Conservation (phyloP, 2,329 filamentous ascomycete species). For the Ophiognomonia clavigignenti-juglandacearum region DNA sequence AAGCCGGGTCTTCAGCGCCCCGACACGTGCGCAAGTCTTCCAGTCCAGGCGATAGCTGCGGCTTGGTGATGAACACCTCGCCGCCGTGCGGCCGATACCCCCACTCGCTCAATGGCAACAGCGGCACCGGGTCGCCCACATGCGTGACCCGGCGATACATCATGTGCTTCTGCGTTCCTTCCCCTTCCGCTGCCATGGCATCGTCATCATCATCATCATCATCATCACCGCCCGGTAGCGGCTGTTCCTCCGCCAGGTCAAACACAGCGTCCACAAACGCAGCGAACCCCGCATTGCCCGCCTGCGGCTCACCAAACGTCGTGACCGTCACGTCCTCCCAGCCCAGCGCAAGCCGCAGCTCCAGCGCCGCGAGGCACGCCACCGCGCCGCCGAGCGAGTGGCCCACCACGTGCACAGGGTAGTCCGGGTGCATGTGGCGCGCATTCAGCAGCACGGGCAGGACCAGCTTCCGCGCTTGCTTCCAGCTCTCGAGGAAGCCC, state of each 20-base stretch:
- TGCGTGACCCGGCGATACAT: constrained; percentile 79
- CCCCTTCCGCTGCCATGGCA: constrained; percentile 14
- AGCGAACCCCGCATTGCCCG: constrained; percentile 54
- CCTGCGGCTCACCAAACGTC: constrained; percentile 84
- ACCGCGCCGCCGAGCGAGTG: constrained; percentile 93
- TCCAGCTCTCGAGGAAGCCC: constrained; percentile 85
- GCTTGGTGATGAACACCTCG: constrained; percentile 79
- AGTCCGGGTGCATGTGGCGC: constrained; percentile 58
- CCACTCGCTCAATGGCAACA: constrained; percentile 84
- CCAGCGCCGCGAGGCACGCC: constrained; percentile 78
- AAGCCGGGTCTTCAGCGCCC: constrained; percentile 66
- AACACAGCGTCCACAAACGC: constrained; percentile 52
- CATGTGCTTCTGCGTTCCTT: no score
- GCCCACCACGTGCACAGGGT: constrained; percentile 74
- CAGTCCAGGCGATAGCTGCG: constrained; percentile 60
- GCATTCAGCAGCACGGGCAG: constrained; percentile 61
- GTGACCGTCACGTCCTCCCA: constrained; percentile 73
- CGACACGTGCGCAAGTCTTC: constrained; percentile 66
- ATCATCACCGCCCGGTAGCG: no score
- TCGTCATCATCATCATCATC: no score
- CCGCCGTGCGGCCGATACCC: constrained; percentile 80
- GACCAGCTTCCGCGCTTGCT: constrained; percentile 64
- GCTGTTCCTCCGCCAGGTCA: constrained; percentile 31
- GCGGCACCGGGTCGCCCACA: constrained; percentile 77
- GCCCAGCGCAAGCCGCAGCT: constrained; percentile 67